Evolutionary conservation across 78 protist species (phyloP).

Genomic region (Carpediemonas membranifera): DNA sequence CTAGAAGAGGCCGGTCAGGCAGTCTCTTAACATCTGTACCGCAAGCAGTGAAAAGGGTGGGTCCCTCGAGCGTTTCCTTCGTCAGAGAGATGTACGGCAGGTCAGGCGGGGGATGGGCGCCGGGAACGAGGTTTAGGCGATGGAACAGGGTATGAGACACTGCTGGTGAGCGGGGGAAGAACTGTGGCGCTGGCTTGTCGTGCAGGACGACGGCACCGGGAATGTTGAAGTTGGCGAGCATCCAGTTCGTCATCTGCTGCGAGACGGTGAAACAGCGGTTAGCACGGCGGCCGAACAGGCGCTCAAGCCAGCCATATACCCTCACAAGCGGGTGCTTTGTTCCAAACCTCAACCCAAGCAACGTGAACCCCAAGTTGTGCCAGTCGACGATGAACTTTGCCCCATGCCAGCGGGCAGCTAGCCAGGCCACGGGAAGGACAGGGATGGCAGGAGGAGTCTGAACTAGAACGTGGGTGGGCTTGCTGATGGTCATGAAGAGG

Average conservation of each 20-base stretch:
- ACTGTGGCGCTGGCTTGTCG: neutral
- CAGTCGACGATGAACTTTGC: slow-evolving; percentile 67
- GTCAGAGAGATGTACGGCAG: neutral
- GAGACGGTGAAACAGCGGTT: neutral
- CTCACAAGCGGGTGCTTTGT: neutral
- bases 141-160: neutral
- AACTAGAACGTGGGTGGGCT: neutral
- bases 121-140: neutral
- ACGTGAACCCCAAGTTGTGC: slow-evolving; percentile 87
- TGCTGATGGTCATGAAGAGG: too few relatives aligned
- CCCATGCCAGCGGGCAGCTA: slow-evolving; percentile 18
- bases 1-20: slow-evolving; percentile 5
- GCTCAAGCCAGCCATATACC: neutral
- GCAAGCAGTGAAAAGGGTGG: neutral
- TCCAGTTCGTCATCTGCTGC: neutral
- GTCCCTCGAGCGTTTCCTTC: neutral
- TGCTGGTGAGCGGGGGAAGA: neutral
- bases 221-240: neutral
- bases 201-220: neutral
- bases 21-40: neutral
- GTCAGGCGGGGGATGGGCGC: neutral
- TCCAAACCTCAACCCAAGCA: slow-evolving; percentile 37
- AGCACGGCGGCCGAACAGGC: neutral
- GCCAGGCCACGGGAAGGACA: slow-evolving; percentile 29
- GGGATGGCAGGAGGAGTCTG: slow-evolving; percentile 92